These are phyloP conservation scores for Penicillium sp. DNA, from an alignment of 2,329 filamentous ascomycete genomes.

Conservation along the genomic window DNA sequence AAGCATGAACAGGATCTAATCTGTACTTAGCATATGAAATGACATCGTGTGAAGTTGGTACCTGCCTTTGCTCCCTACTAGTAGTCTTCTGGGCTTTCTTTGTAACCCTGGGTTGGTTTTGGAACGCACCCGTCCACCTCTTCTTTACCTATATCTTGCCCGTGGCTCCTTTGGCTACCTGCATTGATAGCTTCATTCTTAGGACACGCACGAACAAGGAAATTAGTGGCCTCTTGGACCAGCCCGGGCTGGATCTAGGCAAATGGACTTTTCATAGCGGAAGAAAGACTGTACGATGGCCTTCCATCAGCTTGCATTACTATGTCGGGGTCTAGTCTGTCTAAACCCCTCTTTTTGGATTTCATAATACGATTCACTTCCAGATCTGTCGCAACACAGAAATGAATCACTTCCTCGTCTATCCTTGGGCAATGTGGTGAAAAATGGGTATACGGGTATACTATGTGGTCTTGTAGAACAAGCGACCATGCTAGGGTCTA, in stretches of 20 bases:
- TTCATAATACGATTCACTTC: too few relatives aligned
- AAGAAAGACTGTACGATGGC: slow-evolving; percentile 17
- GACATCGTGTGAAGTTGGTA: slow-evolving; percentile 12
- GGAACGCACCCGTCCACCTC: slow-evolving; percentile 55
- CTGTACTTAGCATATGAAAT: slow-evolving; percentile 15
- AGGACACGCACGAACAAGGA: slow-evolving; percentile 67
- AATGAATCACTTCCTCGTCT: too few relatives aligned
- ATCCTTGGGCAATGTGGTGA: too few relatives aligned
- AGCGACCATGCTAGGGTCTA: too few relatives aligned
- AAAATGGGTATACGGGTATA: too few relatives aligned
- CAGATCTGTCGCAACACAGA: too few relatives aligned
- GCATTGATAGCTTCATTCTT: slow-evolving; percentile 68
- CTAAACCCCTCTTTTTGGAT: too few relatives aligned
- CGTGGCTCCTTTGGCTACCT: slow-evolving; percentile 64
- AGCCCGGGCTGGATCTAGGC: slow-evolving; percentile 7
- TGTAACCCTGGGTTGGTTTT: slow-evolving; percentile 29
- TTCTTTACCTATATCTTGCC: slow-evolving; percentile 68
- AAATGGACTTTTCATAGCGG: slow-evolving; percentile 24
- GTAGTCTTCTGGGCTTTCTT: slow-evolving; percentile 33
- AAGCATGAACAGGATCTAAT: background rate
- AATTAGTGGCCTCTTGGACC: slow-evolving; percentile 58
- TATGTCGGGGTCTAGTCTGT: slow-evolving; percentile 18
- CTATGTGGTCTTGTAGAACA: too few relatives aligned
- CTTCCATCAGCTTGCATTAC: slow-evolving; percentile 21
- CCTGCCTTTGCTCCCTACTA: slow-evolving; percentile 25